Base-by-base conservation (phyloP, 148 eudicot species). In the Vaccinium darrowii region DNA sequence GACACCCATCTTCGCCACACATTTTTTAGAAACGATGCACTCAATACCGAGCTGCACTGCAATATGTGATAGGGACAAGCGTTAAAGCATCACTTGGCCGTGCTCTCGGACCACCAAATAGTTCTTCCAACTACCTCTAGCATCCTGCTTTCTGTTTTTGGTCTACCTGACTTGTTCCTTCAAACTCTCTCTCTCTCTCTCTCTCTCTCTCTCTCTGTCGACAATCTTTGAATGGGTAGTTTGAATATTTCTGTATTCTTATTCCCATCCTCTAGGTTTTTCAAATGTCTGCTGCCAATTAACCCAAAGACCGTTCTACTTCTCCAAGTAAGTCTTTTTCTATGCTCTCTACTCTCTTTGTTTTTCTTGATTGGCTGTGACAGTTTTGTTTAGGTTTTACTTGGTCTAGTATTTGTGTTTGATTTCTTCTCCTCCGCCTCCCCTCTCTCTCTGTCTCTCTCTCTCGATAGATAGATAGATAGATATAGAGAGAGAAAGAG, bases 321-420 rank as follows among this genome's bases (percentile, higher is more conserved):
- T 21, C 30, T 83, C 30, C 72, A 15, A 62, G 76, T 83, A 56
- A 77, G 81, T n/a, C 18, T 33, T 49, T 54, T 77, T 84, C 74
- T 58, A n/a, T 77, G 86, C 49, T 11, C 74, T 76, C 25, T 76
- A 21, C 25, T 27, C 71, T 58, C 53, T 18, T 16, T 18, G 13
- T 43, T 75, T 49, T 9, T 56, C 75, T 78, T 39, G 47, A 53
- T 73, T 73, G 79, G 78, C 75, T 8, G 43, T 81, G 83, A 36
- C 19, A 62, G 82, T 76, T 89, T 71, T 25, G 49, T 79, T 21
- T 79, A 43, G 25, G 80, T 79, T 86, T 87, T 86, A 89, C 89
- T 75, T n/a, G 88, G 92, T 78, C 85, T 3, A 43, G 65, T 89
- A 84, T 79, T 88, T 80, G 84, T 85, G 82, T 75, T 82, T 90